Conservation (phyloP, 2,329 filamentous ascomycete genomes). For the Exserohilum rostratum region DNA sequence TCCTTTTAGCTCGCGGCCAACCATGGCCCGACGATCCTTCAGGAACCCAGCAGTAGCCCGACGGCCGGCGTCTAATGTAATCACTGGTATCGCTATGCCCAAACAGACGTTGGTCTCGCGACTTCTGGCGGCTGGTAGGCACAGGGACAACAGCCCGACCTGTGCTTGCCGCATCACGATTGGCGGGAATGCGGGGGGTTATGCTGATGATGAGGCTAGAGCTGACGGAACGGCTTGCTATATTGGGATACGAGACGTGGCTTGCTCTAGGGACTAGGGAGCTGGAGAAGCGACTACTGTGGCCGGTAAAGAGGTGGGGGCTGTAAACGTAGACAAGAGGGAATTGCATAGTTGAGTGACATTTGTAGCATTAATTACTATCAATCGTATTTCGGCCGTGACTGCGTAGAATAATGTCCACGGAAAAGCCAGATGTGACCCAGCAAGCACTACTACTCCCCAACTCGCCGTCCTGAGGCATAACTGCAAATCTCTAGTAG, state of each 20-base stretch:
- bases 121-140: neutral
- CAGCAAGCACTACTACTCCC: neutral
- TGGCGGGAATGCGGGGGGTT: slow-evolving; percentile 11
- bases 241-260: slow-evolving; percentile 1
- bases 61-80: too few species aligned
- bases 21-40: too few species aligned
- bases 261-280: neutral
- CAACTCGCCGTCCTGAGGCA: too few species aligned
- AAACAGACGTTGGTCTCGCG: too few species aligned
- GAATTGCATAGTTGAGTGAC: too few species aligned
- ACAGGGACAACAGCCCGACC: neutral
- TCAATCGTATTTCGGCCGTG: slow-evolving; percentile 4
- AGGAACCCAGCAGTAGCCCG: too few species aligned
- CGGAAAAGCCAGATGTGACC: neutral
- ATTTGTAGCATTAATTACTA: slow-evolving; percentile 4
- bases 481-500: neutral
- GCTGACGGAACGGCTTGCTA: slow-evolving; percentile 17
- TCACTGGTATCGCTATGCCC: too few species aligned
- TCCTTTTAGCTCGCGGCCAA: too few species aligned
- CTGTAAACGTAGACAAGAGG: neutral
- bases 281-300: neutral
- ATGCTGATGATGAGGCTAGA: neutral
- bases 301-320: neutral
- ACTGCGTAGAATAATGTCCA: slow-evolving; percentile 2
- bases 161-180: slow-evolving; percentile 3